Evolutionary conservation across 2,329 filamentous ascomycete genomes (phyloP).

Genomic region (Aspergillus spinulosporus): DNA sequence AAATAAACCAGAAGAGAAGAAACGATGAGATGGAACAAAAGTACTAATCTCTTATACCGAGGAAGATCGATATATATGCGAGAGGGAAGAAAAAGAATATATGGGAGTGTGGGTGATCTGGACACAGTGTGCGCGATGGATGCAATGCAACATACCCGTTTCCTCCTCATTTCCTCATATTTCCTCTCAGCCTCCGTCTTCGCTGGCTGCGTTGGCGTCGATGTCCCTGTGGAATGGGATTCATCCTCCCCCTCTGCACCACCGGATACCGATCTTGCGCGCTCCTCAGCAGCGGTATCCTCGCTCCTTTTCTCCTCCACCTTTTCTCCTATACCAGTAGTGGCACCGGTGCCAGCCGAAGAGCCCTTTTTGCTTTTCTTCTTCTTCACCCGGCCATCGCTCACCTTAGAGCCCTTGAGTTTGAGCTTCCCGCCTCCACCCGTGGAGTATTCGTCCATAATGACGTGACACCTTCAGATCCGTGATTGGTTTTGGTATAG

Average conservation of each 20-base stretch:
- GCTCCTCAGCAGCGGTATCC: neutral
- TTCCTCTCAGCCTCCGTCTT: constrained; percentile 85
- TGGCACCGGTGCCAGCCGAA: neutral
- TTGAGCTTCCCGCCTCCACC: constrained; percentile 74
- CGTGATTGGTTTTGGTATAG: neutral
- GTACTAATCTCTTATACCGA: neutral
- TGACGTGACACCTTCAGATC: neutral
- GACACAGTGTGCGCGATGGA: neutral
- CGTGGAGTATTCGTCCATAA: constrained; percentile 54
- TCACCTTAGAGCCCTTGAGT: constrained; percentile 74
- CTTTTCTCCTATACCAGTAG: neutral
- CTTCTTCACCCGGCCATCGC: constrained; percentile 48
- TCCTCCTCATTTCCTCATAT: constrained; percentile 77
- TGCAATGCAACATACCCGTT: constrained; percentile 63
- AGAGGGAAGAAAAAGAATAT: neutral
- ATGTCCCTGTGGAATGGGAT: neutral
- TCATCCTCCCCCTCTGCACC: constrained; percentile 17
- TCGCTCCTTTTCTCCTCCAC: constrained; percentile 14
- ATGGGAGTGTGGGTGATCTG: neutral
- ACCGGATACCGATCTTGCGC: neutral
- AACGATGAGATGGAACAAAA: neutral
- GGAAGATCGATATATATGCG: neutral
- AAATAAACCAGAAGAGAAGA: neutral
- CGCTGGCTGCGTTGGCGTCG: constrained; percentile 22
- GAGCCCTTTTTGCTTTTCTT: constrained; percentile 52